Conservation (phyloP, 148 eudicot species). For the Rhododendron molle region DNA sequence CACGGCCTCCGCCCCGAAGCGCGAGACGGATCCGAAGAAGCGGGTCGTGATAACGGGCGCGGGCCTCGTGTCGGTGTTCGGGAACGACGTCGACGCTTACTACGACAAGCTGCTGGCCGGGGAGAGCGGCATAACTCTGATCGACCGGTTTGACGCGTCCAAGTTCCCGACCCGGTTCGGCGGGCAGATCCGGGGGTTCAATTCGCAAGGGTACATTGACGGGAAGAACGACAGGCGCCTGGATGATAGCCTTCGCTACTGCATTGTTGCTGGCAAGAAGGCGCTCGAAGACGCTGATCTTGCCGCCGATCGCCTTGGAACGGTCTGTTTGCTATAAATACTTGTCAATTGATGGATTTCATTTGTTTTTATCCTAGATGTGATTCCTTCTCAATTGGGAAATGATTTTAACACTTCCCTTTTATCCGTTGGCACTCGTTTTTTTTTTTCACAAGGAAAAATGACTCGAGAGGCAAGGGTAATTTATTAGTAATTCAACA, state of each 20-base stretch:
- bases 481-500: too few species aligned
- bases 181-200: constrained; percentile 60
- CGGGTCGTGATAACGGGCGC: constrained; percentile 86
- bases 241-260: constrained; percentile 55
- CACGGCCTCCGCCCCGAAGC: constrained; percentile 44
- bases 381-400: too few species aligned
- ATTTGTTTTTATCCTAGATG: neutral
- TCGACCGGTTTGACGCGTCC: constrained; percentile 85
- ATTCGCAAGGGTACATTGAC: constrained; percentile 56
- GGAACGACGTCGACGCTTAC: constrained; percentile 68
- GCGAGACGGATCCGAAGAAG: constrained; percentile 90
- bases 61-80: constrained; percentile 93
- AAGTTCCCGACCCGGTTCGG: constrained; percentile 79
- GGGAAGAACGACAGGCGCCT: constrained; percentile 63
- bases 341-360: neutral
- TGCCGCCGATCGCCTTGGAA: constrained; percentile 42
- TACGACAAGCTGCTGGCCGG: constrained; percentile 78
- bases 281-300: constrained; percentile 61
- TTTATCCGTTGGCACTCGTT: too few species aligned
- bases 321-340: constrained; percentile 25
- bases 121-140: constrained; percentile 63
- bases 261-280: constrained; percentile 73
- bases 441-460: too few species aligned
- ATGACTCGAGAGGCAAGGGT: too few species aligned
- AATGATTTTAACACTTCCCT: too few species aligned